phyloP scores from a whole-genome alignment of 2,329 filamentous ascomycete species.

The Fusarium lateritium region DNA sequence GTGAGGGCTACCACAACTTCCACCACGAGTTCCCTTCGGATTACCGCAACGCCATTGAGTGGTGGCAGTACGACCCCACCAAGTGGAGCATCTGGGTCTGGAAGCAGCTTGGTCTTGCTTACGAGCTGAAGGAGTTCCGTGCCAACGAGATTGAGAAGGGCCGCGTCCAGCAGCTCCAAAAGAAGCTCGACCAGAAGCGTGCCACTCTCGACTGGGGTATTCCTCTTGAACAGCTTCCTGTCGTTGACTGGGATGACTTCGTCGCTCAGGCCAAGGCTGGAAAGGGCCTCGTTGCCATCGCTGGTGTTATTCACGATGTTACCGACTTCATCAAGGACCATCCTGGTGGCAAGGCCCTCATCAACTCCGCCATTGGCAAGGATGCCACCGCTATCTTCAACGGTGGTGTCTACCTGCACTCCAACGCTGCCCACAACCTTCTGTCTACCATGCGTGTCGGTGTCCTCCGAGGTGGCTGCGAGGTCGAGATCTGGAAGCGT shows the following conservation, averaged over 20 bases:
- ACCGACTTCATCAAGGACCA: constrained; percentile 89
- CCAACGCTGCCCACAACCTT: constrained; percentile 90
- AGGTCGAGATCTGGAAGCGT: constrained; percentile 95
- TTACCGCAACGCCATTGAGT: constrained; percentile 92
- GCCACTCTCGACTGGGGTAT: constrained; percentile 87
- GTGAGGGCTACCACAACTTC: constrained; percentile 95
- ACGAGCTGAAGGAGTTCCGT: constrained; percentile 91
- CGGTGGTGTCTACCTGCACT: constrained; percentile 90
- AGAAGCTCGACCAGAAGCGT: constrained; percentile 93
- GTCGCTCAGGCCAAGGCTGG: constrained; percentile 82
- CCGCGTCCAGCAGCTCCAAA: constrained; percentile 88
- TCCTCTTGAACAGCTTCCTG: constrained; percentile 86
- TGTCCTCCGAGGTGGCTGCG: constrained; percentile 87
- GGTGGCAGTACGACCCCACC: constrained; percentile 92
- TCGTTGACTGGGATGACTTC: constrained; percentile 90
- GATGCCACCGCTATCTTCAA: constrained; percentile 94
- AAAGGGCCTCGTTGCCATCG: constrained; percentile 81
- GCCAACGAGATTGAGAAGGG: constrained; percentile 94
- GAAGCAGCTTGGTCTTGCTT: constrained; percentile 88
- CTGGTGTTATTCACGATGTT: constrained; percentile 89
- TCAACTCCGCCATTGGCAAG: constrained; percentile 85
- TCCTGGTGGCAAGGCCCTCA: constrained; percentile 91
- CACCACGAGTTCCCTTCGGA: constrained; percentile 95
- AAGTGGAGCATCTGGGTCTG: constrained; percentile 90
- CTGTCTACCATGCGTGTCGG: constrained; percentile 90